phyloP scores from a whole-genome alignment of 106 monocot genomes.

The Hemerocallis citrina region DNA sequence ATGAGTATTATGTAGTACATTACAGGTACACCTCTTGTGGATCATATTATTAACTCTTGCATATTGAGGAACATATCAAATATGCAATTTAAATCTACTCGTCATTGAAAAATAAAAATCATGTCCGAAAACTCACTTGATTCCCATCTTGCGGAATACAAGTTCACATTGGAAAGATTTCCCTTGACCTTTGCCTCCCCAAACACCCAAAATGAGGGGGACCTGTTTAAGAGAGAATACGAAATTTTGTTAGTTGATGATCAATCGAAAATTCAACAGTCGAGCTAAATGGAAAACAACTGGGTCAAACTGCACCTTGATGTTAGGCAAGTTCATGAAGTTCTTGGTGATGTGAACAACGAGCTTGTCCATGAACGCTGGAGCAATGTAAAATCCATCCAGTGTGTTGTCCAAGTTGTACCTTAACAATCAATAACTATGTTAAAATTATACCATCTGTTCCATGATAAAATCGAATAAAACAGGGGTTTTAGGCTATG shows the following conservation, averaged over 20 bases:
- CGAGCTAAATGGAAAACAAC: not conserved
- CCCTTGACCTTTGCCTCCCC: conserved; percentile 99
- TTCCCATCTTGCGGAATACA: conserved; percentile 92
- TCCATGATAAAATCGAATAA: not conserved
- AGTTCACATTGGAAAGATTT: conserved; percentile 99
- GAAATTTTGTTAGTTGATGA: not conserved
- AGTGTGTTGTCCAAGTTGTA: conserved; percentile 60
- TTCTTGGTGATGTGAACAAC: conserved; percentile 89
- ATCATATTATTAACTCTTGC: no score
- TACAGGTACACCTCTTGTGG: no score
- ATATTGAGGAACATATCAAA: not conserved
- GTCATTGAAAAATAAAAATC: not conserved
- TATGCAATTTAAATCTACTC: not conserved
- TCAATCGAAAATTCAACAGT: not conserved
- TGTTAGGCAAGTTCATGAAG: conserved; percentile 90
- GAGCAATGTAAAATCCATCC: conserved; percentile 89
- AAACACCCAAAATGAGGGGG: conserved; percentile 95
- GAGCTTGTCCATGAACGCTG: conserved; percentile 77
- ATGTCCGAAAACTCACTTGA: conserved; percentile 50
- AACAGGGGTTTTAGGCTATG: no score
- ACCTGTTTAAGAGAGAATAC: conserved; percentile 28
- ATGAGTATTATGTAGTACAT: no score
- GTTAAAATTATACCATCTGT: conserved; percentile 19
- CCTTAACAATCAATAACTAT: conserved; percentile 22
- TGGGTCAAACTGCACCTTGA: conserved; percentile 59